Percentiles rank a stretch among this genome's conserved stretches.
Conservation (phyloP, 495 filamentous ascomycete species). For the Niebla homalea region DNA sequence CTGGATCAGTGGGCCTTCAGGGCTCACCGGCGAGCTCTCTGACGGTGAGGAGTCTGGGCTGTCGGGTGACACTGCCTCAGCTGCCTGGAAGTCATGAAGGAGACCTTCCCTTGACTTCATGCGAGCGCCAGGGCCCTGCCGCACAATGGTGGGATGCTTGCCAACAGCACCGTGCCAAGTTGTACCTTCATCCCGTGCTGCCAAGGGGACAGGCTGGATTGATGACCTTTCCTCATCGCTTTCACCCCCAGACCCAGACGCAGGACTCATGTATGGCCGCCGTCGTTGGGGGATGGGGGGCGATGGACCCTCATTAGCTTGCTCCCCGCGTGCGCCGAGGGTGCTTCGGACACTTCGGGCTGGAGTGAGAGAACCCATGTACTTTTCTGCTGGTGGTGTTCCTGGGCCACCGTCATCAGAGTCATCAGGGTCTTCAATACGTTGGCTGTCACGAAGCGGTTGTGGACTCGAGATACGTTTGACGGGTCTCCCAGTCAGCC, state of each 20-base stretch:
- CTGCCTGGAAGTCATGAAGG: constrained; percentile 42
- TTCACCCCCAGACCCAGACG: constrained; percentile 19
- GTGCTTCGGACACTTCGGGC: constrained; percentile 8
- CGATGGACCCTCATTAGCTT: neutral
- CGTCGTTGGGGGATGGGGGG: constrained; percentile 9
- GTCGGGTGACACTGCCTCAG: constrained; percentile 22
- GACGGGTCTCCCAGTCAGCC: constrained; percentile 65
- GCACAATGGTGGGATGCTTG: constrained; percentile 42
- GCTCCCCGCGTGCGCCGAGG: neutral
- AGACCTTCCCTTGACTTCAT: constrained; percentile 57
- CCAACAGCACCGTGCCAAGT: constrained; percentile 41
- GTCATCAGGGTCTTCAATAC: constrained; percentile 31
- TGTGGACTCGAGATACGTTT: constrained; percentile 37
- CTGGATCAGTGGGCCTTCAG: constrained; percentile 30
- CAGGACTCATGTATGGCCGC: constrained; percentile 9
- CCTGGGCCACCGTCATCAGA: constrained; percentile 35
- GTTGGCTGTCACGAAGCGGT: constrained; percentile 33
- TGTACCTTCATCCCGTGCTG: constrained; percentile 19
- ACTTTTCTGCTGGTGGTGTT: constrained; percentile 19
- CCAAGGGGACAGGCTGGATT: neutral
- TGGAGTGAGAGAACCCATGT: constrained; percentile 11
- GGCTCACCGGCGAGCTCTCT: constrained; percentile 16
- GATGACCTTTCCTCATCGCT: constrained; percentile 11
- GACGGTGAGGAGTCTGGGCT: constrained; percentile 21
- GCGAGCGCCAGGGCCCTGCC: constrained; percentile 35